A percentile compares a stretch with the other conserved stretches of the same genome.
These are phyloP conservation scores for Triangularia verruculosa DNA, from an alignment of 2,329 filamentous ascomycete species.

Conservation along the genomic window DNA sequence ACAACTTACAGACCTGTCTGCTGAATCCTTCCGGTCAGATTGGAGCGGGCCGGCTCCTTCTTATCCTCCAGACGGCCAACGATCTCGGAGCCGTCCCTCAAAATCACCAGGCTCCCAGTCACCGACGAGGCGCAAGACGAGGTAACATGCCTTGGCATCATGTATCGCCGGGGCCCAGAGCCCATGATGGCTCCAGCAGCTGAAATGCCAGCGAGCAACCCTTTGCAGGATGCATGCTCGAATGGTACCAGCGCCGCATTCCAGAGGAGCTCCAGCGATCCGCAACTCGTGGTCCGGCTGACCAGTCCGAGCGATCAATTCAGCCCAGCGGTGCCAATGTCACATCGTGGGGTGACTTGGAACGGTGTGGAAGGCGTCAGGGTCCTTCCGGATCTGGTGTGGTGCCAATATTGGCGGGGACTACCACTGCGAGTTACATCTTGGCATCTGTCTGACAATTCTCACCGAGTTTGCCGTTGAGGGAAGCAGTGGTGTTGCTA, in stretches of 20 bases:
- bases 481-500: slow-evolving; percentile 1
- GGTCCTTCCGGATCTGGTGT: slow-evolving; percentile 4
- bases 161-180: neutral
- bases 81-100: neutral
- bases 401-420: slow-evolving; percentile 4
- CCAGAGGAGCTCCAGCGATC: neutral
- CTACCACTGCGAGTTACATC: neutral
- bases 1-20: neutral
- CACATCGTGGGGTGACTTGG: neutral
- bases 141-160: neutral
- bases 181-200: slow-evolving; percentile 6
- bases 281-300: slow-evolving; percentile 5
- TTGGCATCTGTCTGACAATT: neutral
- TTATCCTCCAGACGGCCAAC: neutral
- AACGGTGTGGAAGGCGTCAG: neutral
- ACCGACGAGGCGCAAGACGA: neutral
- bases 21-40: neutral
- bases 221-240: neutral
- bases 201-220: neutral
- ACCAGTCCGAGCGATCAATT: slow-evolving; percentile 1
- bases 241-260: neutral
- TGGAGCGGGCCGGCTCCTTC: neutral
- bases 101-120: neutral
- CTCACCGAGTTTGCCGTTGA: neutral
- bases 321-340: slow-evolving; percentile 3